phyloP scores from a whole-genome alignment of 768 basidiomycete genomes.

The Mycena alexandri region DNA sequence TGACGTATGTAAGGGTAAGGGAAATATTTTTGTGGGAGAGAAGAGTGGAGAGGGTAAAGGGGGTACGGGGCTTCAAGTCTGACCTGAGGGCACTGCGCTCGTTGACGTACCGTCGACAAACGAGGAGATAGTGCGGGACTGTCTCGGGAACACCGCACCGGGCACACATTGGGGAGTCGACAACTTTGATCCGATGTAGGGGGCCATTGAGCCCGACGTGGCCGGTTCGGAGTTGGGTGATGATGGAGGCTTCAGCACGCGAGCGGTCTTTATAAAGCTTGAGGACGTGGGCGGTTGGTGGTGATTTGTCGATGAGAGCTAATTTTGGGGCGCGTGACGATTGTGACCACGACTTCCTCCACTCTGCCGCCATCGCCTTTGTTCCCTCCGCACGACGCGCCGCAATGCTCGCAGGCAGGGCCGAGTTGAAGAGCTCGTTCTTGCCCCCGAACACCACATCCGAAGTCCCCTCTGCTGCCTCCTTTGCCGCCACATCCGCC shows the following conservation, averaged over 20 bases:
- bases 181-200: slow-evolving; percentile 34
- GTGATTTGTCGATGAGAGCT: slow-evolving; percentile 5
- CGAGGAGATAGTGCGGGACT: slow-evolving; percentile 34
- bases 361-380: neutral
- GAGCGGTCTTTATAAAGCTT: slow-evolving; percentile 19
- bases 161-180: slow-evolving; percentile 26
- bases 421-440: neutral
- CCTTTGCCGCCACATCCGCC: slow-evolving; percentile 8
- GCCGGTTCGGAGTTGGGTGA: slow-evolving; percentile 36
- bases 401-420: slow-evolving; percentile 15
- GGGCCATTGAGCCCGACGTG: slow-evolving; percentile 38
- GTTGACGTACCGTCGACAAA: slow-evolving; percentile 18
- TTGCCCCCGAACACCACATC: neutral
- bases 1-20: slow-evolving; percentile 7
- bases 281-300: slow-evolving; percentile 11
- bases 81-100: slow-evolving; percentile 9
- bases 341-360: neutral
- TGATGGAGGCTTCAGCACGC: slow-evolving; percentile 19
- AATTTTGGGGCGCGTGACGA: slow-evolving; percentile 8
- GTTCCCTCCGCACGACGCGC: slow-evolving; percentile 12
- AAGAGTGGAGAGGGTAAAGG: slow-evolving; percentile 12
- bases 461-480: slow-evolving; percentile 27
- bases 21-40: slow-evolving; percentile 2
- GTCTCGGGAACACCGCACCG: slow-evolving; percentile 29
- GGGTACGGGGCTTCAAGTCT: slow-evolving; percentile 11